A percentile compares a stretch with the other conserved stretches of the same genome.
phyloP scores from a whole-genome alignment of 768 basidiomycete species.

The Rhizopogon vinicolor region DNA sequence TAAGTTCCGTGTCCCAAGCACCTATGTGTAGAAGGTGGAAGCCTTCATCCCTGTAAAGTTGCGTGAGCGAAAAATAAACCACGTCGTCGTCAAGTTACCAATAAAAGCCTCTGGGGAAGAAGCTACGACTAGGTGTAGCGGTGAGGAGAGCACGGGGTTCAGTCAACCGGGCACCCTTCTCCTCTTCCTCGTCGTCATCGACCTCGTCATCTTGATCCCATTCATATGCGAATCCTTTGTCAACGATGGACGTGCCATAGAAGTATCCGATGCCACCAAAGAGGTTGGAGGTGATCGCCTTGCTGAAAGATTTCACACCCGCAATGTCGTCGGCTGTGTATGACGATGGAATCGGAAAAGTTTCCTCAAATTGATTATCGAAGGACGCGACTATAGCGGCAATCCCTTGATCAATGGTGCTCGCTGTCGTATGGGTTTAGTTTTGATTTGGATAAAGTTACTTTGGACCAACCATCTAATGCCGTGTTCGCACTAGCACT shows the following conservation, averaged over 20 bases:
- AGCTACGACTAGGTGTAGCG: slow-evolving; percentile 92
- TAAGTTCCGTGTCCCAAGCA: slow-evolving; percentile 89
- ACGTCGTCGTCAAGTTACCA: slow-evolving; percentile 48
- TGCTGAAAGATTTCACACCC: slow-evolving; percentile 68
- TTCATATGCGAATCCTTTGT: slow-evolving; percentile 81
- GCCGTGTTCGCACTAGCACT: slow-evolving; percentile 62
- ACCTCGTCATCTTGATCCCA: slow-evolving; percentile 75
- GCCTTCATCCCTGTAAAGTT: slow-evolving; percentile 79
- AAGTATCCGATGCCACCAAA: slow-evolving; percentile 95
- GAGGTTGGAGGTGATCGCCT: slow-evolving; percentile 85
- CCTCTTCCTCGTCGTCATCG: slow-evolving; percentile 34
- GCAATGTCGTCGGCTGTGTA: slow-evolving; percentile 43
- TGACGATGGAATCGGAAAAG: slow-evolving; percentile 65
- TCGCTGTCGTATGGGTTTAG: slow-evolving; percentile 36
- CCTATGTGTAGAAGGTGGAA: slow-evolving; percentile 93
- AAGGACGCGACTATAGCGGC: slow-evolving; percentile 59
- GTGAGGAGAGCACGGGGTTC: slow-evolving; percentile 78
- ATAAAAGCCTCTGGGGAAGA: slow-evolving; percentile 97
- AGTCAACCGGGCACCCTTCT: slow-evolving; percentile 60
- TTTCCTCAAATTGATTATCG: slow-evolving; percentile 57
- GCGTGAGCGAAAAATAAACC: neutral
- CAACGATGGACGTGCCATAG: slow-evolving; percentile 85
- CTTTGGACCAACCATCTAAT: slow-evolving; percentile 49
- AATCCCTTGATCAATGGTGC: slow-evolving; percentile 64
- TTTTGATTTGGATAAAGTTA: neutral